phyloP scores from a whole-genome alignment of 169 alveolate genomes.

The Plasmodium sp. region DNA sequence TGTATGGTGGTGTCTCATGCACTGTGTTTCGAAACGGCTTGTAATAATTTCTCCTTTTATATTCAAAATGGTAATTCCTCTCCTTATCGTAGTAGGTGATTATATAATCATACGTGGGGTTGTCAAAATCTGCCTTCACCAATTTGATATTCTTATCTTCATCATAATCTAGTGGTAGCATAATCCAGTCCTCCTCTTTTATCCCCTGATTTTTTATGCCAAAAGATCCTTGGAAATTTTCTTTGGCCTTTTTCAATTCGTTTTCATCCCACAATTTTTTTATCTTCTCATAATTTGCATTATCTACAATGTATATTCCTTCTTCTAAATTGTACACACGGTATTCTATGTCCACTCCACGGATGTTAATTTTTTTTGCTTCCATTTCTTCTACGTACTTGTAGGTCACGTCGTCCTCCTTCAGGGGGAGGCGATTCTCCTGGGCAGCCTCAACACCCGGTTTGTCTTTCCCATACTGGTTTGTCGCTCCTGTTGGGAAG shows the following conservation, averaged over 20 bases:
- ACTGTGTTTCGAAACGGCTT: constrained; percentile 67
- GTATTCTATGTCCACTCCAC: constrained; percentile 63
- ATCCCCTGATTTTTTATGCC: constrained; percentile 70
- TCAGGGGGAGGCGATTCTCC: not conserved
- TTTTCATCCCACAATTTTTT: constrained; percentile 72
- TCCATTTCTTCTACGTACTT: constrained; percentile 73
- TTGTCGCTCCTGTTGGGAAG: not conserved
- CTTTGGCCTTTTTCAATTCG: constrained; percentile 50
- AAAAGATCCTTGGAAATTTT: constrained; percentile 19
- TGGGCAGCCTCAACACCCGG: not conserved
- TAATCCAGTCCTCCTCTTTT: constrained; percentile 74
- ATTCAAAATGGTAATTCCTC: constrained; percentile 78
- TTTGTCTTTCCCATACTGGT: not conserved
- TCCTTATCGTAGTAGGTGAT: constrained; percentile 81
- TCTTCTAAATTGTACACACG: constrained; percentile 70
- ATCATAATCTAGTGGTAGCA: constrained; percentile 79
- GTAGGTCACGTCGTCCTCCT: constrained; percentile 59
- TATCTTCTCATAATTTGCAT: constrained; percentile 60
- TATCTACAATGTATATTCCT: constrained; percentile 77
- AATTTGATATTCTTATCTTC: constrained; percentile 79
- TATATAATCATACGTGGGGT: constrained; percentile 84
- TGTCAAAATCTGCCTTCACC: constrained; percentile 80
- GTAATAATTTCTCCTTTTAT: constrained; percentile 78
- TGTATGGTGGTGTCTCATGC: constrained; percentile 58
- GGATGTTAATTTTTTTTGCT: constrained; percentile 33